Conservation (phyloP, 2,329 filamentous ascomycete genomes). For the Fusarium mangiferae region DNA sequence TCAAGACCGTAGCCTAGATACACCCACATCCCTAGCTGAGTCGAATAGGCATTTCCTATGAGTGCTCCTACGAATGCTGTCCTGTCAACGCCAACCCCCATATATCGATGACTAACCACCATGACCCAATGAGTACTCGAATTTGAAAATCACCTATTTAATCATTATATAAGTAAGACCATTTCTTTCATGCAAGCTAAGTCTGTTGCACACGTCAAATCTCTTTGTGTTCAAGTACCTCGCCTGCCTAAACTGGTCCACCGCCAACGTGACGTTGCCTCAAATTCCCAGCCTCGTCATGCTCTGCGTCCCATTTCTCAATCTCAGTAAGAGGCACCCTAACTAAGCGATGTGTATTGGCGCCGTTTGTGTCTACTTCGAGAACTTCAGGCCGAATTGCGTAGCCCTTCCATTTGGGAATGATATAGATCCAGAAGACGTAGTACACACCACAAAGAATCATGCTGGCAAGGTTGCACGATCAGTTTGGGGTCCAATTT, state of each 20-base stretch:
- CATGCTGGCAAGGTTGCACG: constrained; percentile 51
- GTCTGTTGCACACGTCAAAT: not conserved
- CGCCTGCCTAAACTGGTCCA: not conserved
- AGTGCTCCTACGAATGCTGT: too few species aligned
- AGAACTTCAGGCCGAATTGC: constrained; percentile 65
- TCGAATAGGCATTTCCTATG: too few species aligned
- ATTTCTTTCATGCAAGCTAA: rapidly evolving
- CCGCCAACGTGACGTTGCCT: not conserved
- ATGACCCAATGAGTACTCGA: too few species aligned
- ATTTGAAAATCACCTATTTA: too few species aligned
- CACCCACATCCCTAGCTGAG: too few species aligned
- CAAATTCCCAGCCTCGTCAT: constrained; percentile 59
- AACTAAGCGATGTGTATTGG: constrained; percentile 59
- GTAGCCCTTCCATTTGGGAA: constrained; percentile 65
- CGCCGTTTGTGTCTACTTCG: constrained; percentile 51
- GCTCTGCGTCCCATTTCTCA: constrained; percentile 65
- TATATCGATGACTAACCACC: too few species aligned
- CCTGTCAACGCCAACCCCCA: too few species aligned
- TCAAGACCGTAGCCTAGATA: too few species aligned
- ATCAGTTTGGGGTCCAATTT: not conserved
- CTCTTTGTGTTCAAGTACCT: not conserved
- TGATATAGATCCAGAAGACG: constrained; percentile 64
- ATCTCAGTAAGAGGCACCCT: constrained; percentile 64
- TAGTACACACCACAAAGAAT: constrained; percentile 68
- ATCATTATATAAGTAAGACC: rapidly evolving